Evolutionary conservation across 2,329 filamentous ascomycete species (phyloP), one percentile per base, ranked within the genome.

Genomic region (Penicillium glabrum): DNA sequence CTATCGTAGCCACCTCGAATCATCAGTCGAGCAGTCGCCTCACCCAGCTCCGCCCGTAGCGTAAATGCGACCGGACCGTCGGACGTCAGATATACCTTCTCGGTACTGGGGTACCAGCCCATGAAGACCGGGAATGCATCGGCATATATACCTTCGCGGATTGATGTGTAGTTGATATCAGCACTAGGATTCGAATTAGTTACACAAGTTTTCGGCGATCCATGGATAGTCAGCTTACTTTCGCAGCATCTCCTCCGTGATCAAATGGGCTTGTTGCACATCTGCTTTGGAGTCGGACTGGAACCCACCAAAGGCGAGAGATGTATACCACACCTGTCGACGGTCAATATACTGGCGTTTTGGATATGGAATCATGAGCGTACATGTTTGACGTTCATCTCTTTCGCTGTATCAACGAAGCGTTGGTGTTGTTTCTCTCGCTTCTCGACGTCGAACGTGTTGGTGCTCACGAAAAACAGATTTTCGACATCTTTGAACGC

Each of bases 121-220:
- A 83, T 76, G 68, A 86, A 86, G 29, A 86, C 71, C 2, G 84
- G 83, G 70, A 83, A 86, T 4, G 82, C 83, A 61, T 88, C 84
- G 1, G 78, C 76, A 66, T 87, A 88, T 33, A 86, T 64, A 0
- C 84, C 85, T 66, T 86, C 83, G 14, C 84, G 79, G 41, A 87
- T 69, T 11, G 80, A 76, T 13, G 83, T 85, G 64, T 79, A 84
- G 1, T 75, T 75, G 50, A 84, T 69, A 5, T 69, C 70, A 3
- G 73, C 71, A 24, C 73, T 75, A 31, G 13, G 23, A 14, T 9
- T 44, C 0, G 58, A 62, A 27, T 58, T 33, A 53, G 41, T 24
- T 37, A 35, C 5, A 39, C 37, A 41, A 13, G 4, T 31, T 9
- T 16, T 44, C n/a, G 14, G 6, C 35, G 14, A 27, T 4, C 23